These are phyloP conservation scores for Barnettozyma hawaiiensis DNA, from an alignment of 1,139 yeast genomes.

Conservation along the genomic window DNA sequence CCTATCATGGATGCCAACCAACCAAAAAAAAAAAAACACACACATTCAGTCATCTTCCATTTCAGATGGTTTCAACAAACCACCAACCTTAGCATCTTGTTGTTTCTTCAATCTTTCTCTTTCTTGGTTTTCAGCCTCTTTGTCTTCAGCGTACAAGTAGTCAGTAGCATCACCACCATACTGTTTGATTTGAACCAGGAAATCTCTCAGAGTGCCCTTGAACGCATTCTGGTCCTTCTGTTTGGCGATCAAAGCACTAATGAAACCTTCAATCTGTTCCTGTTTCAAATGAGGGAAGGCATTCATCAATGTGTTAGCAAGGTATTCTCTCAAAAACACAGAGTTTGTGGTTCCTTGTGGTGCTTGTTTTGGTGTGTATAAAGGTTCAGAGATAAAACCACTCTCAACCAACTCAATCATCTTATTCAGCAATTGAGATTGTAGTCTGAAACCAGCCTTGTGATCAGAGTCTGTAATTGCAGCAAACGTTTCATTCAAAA, in stretches of 20 bases:
- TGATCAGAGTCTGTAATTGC: constrained; percentile 97
- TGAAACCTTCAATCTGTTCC: constrained; percentile 77
- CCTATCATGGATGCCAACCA: too few relatives aligned
- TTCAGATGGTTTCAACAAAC: constrained; percentile 93
- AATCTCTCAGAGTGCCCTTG: constrained; percentile 86
- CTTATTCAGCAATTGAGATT: constrained; percentile 78
- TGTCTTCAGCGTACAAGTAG: constrained; percentile 91
- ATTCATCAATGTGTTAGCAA: constrained; percentile 72
- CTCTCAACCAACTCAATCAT: constrained; percentile 81
- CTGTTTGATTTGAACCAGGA: constrained; percentile 92
- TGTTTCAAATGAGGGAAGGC: constrained; percentile 90
- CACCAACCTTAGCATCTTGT: constrained; percentile 84
- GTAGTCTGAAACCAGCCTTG: constrained; percentile 90
- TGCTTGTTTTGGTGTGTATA: constrained; percentile 71
- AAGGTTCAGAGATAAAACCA: constrained; percentile 65
- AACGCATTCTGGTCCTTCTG: constrained; percentile 74
- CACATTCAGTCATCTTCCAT: constrained; percentile 58
- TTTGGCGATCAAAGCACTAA: constrained; percentile 66
- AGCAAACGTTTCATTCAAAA: constrained; percentile 84
- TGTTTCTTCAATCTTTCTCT: constrained; percentile 67
- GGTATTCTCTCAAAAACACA: constrained; percentile 70
- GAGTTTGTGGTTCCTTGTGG: constrained; percentile 82
- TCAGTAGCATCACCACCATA: constrained; percentile 91
- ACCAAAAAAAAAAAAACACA: too few relatives aligned
- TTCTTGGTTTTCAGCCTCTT: constrained; percentile 70